A percentile compares a stretch with the other conserved stretches of the same genome.
These are phyloP conservation scores for Diaporthe sp. DNA, from an alignment of 2,329 filamentous ascomycete genomes.

Conservation along the genomic window DNA sequence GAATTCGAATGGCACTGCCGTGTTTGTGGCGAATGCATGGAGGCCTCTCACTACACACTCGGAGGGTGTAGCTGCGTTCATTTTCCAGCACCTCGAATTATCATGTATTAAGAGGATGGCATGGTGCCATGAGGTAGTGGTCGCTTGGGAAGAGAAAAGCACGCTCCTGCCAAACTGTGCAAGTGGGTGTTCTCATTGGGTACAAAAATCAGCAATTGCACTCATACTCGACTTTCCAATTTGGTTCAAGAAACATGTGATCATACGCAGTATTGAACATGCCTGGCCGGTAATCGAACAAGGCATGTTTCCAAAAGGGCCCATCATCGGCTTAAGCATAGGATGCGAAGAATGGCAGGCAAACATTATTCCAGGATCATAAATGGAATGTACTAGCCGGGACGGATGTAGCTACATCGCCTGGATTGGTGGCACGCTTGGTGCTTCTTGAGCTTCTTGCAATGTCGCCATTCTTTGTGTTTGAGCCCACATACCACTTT, in stretches of 20 bases:
- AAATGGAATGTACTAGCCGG: not conserved
- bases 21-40: constrained; percentile 20
- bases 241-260: not conserved
- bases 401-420: not conserved
- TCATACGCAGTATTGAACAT: not conserved
- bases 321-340: not conserved
- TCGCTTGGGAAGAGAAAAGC: not conserved
- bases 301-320: not conserved
- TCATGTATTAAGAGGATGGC: not conserved
- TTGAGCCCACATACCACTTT: not conserved
- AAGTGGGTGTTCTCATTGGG: not conserved
- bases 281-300: not conserved
- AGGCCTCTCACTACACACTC: not conserved
- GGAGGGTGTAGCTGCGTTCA: no score
- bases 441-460: not conserved
- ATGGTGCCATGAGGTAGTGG: not conserved
- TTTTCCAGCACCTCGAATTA: no score
- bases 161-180: not conserved
- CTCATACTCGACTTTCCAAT: not conserved
- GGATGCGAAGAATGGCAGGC: not conserved
- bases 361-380: not conserved
- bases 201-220: not conserved
- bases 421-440: not conserved
- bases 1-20: constrained; percentile 32
- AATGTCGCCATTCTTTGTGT: not conserved